Conservation (phyloP, 2,329 filamentous ascomycete genomes). For the Fusarium pseudograminearum region DNA sequence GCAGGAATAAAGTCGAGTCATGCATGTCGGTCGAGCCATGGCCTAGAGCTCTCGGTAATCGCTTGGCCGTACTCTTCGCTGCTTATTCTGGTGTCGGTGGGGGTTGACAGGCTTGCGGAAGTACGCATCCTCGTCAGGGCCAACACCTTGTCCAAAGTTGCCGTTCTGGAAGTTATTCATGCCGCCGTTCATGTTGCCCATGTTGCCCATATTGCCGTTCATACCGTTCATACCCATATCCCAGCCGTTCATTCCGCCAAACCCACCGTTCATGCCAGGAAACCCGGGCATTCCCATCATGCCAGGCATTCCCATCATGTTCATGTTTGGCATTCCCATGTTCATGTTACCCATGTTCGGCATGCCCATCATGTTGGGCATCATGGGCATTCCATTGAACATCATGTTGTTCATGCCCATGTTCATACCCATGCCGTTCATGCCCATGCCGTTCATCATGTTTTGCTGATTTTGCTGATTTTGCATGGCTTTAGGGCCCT, state of each 20-base stretch:
- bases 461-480: conserved; percentile 64
- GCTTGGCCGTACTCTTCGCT: conserved; percentile 83
- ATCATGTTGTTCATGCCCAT: conserved; percentile 58
- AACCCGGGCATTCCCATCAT: conserved; percentile 53
- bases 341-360: conserved; percentile 54
- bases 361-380: conserved; percentile 58
- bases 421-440: conserved; percentile 62
- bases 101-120: conserved; percentile 97
- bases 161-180: conserved; percentile 53
- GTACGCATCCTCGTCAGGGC: conserved; percentile 90
- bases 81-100: conserved; percentile 85
- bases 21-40: conserved; percentile 2
- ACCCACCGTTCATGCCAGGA: conserved; percentile 49
- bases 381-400: conserved; percentile 58
- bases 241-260: conserved; percentile 45
- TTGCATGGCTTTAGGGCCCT: conserved; percentile 74
- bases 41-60: conserved; percentile 86
- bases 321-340: conserved; percentile 52
- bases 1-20: conserved; percentile 11
- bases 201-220: conserved; percentile 49
- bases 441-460: conserved; percentile 62
- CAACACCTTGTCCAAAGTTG: conserved; percentile 65
- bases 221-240: conserved; percentile 48
- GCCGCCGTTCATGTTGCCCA: conserved; percentile 48
- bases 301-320: conserved; percentile 49